Evolutionary conservation across 148 eudicot genomes (phyloP), one percentile per base, ranked within the genome.

Genomic region (Chenopodium berlandieri): DNA sequence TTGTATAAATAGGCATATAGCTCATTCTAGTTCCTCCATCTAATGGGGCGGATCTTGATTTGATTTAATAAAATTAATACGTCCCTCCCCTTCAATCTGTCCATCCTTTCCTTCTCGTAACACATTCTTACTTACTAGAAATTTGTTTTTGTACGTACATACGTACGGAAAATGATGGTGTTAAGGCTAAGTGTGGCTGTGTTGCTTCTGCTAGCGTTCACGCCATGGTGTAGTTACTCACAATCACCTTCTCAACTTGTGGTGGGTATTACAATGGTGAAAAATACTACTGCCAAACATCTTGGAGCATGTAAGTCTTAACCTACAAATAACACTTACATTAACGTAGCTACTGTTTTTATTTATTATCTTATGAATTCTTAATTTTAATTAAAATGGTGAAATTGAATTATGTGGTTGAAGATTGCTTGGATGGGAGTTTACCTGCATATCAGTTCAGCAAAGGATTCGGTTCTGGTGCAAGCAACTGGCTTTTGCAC

Each of bases 361-460:
- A 27, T 27, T 27, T 27, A 27, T 27, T 27, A 27, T 27, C 0
- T 27, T 27, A 27, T 27, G 27, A 27, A 27, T 27, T 27, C 17
- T 17, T 56, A 4, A 17, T 56, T 56, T 56, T 56, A 17, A n/a
- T 48, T 72, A 7, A 64, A 60, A 30, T 27, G 19, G 11, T 48
- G 31, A 25, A 72, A 47, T 19, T 40, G 67, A 30, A 60, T 64
- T 54, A 25, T 69, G 5, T 5, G 70, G 31, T 7, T 75, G 79
- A 79, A 95, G 98, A 90, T 93, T 95, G 98, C 88, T 91, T 95
- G 91, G 98, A 93, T 71, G 98, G 98, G 80, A 95, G 94, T 85
- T 87, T 95, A 85, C 97, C 98, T 70, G 97, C 94, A 52, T 95
- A 95, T 85, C 98, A 93, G 79, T 30, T 92, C 9, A 89, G 92